Evolutionary conservation across 257 asterid genomes (phyloP), one percentile per base, ranked within the genome.

Genomic region (Penstemon davidsonii): DNA sequence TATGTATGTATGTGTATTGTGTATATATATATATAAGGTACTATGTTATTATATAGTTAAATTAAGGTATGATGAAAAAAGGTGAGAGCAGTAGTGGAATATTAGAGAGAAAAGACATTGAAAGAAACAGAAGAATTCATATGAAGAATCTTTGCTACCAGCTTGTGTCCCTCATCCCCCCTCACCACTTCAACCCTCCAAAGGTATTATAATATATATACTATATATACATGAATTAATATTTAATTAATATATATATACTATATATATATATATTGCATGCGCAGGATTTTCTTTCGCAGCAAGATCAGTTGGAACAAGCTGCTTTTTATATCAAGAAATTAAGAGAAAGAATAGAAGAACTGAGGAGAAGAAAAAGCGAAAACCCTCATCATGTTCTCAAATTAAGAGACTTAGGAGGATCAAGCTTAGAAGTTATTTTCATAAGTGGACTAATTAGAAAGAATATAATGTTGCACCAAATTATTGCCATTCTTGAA

Each of bases 381-480:
- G 12, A 11, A 5, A 0, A 58, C 5, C 49, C 4, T 46, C 1
- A 46, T 46, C 8, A 46, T 46, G 11, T 63, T 42, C 18, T 84
- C 52, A 54, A 64, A 67, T 43, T 84, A 47, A 58, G n/a, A 42
- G 88, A 81, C 2, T 45, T 71, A n/a, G n/a, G n/a, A 0, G 84
- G 66, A 36, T 63, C 84, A n/a, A 65, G 67, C 57, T 8, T 84
- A 43, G 83, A 84, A 78, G 81, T 84, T 36, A 66, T 74, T 59
- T 69, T 84, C 59, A 58, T 72, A 0, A 69, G 73, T 76, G 79
- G 74, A 55, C 7, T 62, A 36, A 4, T 25, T 25, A 25, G 2
- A 25, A 78, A 63, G n/a, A 76, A 72, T 0, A 40, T 81, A 71
- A 71, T 2, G 19, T 4, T 81, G 50, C 62, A 68, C 45, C 52